A percentile compares a stretch with the other conserved stretches of the same genome.
Conservation (phyloP, 352 stramenopile species). For the Globisporangium alternatum region DNA sequence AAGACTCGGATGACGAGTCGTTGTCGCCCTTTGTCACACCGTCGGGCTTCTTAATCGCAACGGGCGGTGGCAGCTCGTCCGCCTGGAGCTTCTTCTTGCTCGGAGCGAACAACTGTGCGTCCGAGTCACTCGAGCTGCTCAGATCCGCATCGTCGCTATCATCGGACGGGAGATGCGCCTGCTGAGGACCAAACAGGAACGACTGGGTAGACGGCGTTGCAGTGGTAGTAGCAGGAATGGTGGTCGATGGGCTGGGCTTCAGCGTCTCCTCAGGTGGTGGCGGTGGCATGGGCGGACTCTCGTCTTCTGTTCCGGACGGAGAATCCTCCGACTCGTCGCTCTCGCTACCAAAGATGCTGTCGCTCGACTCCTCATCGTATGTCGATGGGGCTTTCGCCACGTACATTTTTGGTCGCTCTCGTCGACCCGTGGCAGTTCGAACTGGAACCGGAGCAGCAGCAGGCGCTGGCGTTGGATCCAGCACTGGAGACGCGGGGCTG, state of each 20-base stretch:
- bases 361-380: conserved; percentile 80
- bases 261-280: conserved; percentile 19
- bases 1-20: conserved; percentile 22
- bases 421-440: conserved; percentile 20
- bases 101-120: conserved; percentile 18
- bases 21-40: conserved; percentile 6
- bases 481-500: conserved; percentile 6
- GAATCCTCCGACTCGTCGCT: conserved; percentile 50
- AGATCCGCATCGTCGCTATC: conserved; percentile 48
- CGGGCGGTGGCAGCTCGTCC: conserved; percentile 3
- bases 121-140: conserved; percentile 44
- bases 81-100: neutral
- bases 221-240: conserved; percentile 2
- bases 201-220: conserved; percentile 3
- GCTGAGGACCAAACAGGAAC: conserved; percentile 21
- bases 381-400: conserved; percentile 59
- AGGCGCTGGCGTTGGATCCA: conserved; percentile 4
- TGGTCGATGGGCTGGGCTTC: conserved; percentile 24
- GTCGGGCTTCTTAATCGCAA: conserved; percentile 3
- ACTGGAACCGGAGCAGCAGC: conserved; percentile 30
- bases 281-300: conserved; percentile 37
- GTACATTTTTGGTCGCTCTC: conserved; percentile 75
- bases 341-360: conserved; percentile 84
- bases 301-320: conserved; percentile 40
- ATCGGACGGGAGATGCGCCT: conserved; percentile 29